Conservation (phyloP, 257 asterid species). For the Orobanche coerulescens region DNA sequence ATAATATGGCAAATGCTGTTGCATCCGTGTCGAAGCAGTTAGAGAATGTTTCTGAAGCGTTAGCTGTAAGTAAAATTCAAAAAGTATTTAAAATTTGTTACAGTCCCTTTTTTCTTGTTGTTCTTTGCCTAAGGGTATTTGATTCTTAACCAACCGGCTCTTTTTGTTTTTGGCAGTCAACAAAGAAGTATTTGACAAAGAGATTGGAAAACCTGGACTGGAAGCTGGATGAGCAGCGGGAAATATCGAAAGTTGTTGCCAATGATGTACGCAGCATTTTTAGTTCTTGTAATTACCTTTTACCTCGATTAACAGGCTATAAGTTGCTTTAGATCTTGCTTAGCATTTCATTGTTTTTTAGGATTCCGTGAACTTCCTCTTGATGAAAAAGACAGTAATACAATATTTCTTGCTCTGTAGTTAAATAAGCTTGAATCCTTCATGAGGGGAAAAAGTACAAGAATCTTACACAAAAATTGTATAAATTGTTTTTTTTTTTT, state of each 20-base stretch:
- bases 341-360: not conserved
- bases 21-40: constrained; percentile 72
- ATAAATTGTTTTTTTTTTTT: not conserved
- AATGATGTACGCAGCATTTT: constrained; percentile 47
- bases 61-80: constrained; percentile 45
- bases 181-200: constrained; percentile 66
- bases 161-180: constrained; percentile 37
- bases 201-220: constrained; percentile 66
- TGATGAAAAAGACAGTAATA: not conserved
- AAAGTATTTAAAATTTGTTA: not conserved
- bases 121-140: not conserved
- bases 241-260: constrained; percentile 45
- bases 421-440: not conserved
- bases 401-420: not conserved
- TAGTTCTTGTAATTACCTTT: constrained; percentile 5
- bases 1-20: constrained; percentile 79
- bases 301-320: constrained; percentile 9
- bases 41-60: constrained; percentile 62
- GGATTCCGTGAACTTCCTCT: not conserved
- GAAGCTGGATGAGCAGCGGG: constrained; percentile 74
- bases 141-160: constrained; percentile 11
- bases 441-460: not conserved
- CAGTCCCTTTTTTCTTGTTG: not conserved
- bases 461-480: not conserved
- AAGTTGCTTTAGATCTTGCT: constrained; percentile 6